Base-by-base conservation (phyloP, 352 stramenopile genomes). In the Globisporangium solare region DNA sequence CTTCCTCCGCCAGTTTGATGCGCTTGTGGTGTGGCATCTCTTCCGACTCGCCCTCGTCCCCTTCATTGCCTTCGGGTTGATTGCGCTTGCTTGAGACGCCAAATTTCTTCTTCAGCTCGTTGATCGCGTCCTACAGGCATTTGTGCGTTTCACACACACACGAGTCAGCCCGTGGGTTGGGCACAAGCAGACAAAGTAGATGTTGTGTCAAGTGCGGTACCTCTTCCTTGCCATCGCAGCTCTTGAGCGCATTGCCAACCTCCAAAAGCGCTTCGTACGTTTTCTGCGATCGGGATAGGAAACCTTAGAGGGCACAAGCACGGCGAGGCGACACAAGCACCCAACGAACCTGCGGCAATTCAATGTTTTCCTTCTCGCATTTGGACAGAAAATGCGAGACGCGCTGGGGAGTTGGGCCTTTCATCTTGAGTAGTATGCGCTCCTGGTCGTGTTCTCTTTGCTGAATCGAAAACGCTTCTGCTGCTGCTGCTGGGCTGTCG, bases 1-100 rank as follows among this genome's bases (percentile, higher is more conserved):
- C 64, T 66, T 89, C 76, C 57, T 88, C 68, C 0, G 79, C 64
- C n/a, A 92, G 31, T 15, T 67, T 66, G 7, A 78, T 61, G 1
- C 76, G 83, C 54, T 87, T 88, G 67, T 87, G 77, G 0, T 65
- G 69, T 17, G 77, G 58, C 63, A 83, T 70, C 4, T 72, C 58
- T 17, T 71, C 58, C 37, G 70, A 64, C 51, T 72, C 42, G 3
- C 54, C 58, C 32, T 66, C 43, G 18, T 66, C 42, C 6, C 66
- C 51, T 11, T 31, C 35, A 27, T 67, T 15, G 3, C 43, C 37
- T 45, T 55, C 47, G n/a, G 58, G 21, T 4, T 61, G 24, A 61
- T 64, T 53, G 42, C 40, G 40, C 11, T 72, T 59, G 17, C 32
- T 40, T 4, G 47, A 45, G 24, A 57, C 35, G 13, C 65, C 54